These are phyloP conservation scores for Arthrobotrys conoides DNA, from an alignment of 2,329 filamentous ascomycete species.

Conservation along the genomic window DNA sequence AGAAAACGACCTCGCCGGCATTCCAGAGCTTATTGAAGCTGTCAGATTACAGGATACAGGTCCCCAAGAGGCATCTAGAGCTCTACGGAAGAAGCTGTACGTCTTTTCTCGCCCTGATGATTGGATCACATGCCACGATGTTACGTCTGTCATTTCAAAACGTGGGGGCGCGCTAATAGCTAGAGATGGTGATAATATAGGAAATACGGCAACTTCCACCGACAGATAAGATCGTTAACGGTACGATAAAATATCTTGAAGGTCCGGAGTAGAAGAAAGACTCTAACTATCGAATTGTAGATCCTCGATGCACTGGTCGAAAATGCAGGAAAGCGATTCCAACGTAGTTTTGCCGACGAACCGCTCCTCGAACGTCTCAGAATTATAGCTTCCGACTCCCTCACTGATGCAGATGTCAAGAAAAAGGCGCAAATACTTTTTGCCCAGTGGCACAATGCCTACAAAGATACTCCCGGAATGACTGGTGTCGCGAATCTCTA, in stretches of 20 bases:
- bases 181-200: slow-evolving; percentile 66
- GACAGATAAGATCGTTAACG: slow-evolving; percentile 87
- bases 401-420: slow-evolving; percentile 87
- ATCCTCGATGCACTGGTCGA: slow-evolving; percentile 93
- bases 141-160: slow-evolving; percentile 3
- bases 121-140: slow-evolving; percentile 1
- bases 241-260: slow-evolving; percentile 64
- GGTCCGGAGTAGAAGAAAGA: too few species aligned
- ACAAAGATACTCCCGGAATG: slow-evolving; percentile 84
- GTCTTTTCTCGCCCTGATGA: slow-evolving; percentile 63
- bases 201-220: slow-evolving; percentile 95
- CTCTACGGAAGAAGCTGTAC: slow-evolving; percentile 93
- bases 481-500: slow-evolving; percentile 85
- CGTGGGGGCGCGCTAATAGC: slow-evolving; percentile 18
- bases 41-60: slow-evolving; percentile 90
- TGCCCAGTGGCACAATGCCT: slow-evolving; percentile 85
- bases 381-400: slow-evolving; percentile 85
- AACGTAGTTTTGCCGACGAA: slow-evolving; percentile 89
- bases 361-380: slow-evolving; percentile 90
- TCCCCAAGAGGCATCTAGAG: slow-evolving; percentile 88
- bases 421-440: slow-evolving; percentile 91
- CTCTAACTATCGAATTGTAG: slow-evolving; percentile 40
- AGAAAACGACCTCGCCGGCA: slow-evolving; percentile 90
- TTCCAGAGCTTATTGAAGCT: slow-evolving; percentile 94
- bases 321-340: slow-evolving; percentile 89